Evolutionary conservation across 768 basidiomycete genomes (phyloP).

Genomic region (Leccinum disarticulatum): DNA sequence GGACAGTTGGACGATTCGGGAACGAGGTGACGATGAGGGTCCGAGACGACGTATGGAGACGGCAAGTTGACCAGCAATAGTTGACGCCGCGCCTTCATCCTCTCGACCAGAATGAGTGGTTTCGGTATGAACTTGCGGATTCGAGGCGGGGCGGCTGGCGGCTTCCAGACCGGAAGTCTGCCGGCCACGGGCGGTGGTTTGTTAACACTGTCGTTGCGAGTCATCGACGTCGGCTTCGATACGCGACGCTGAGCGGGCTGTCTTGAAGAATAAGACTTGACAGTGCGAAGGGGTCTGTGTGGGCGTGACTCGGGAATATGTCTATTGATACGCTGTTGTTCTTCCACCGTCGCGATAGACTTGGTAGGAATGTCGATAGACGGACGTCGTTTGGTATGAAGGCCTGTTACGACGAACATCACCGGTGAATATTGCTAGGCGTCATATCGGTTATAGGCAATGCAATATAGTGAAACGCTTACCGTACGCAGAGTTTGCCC

Average conservation of each 20-base stretch:
- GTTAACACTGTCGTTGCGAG: background rate
- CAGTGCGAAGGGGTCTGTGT: background rate
- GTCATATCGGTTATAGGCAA: slow-evolving; percentile 16
- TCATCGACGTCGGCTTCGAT: slow-evolving; percentile 2
- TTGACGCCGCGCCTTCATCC: slow-evolving; percentile 23
- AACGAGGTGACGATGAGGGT: background rate
- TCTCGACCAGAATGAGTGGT: slow-evolving; percentile 25
- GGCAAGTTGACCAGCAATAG: background rate
- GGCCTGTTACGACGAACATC: slow-evolving; percentile 26
- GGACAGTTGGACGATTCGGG: background rate
- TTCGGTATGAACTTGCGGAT: slow-evolving; percentile 25
- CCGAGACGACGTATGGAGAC: background rate
- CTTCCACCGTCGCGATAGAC: background rate
- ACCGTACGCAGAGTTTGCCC: slow-evolving; percentile 3
- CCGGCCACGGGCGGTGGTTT: background rate
- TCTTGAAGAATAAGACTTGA: background rate
- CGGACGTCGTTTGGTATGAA: slow-evolving; percentile 25
- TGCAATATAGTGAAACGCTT: slow-evolving; percentile 5
- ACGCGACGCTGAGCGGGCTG: background rate
- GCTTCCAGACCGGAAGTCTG: slow-evolving; percentile 1
- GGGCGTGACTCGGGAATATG: background rate
- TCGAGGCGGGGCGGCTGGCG: background rate
- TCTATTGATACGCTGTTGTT: background rate
- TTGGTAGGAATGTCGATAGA: background rate
- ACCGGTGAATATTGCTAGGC: slow-evolving; percentile 5